Percentiles rank a stretch among this genome's conserved stretches.
Evolutionary conservation across 179 eudicot species (phyloP).

Genomic region (Nepenthes alata): DNA sequence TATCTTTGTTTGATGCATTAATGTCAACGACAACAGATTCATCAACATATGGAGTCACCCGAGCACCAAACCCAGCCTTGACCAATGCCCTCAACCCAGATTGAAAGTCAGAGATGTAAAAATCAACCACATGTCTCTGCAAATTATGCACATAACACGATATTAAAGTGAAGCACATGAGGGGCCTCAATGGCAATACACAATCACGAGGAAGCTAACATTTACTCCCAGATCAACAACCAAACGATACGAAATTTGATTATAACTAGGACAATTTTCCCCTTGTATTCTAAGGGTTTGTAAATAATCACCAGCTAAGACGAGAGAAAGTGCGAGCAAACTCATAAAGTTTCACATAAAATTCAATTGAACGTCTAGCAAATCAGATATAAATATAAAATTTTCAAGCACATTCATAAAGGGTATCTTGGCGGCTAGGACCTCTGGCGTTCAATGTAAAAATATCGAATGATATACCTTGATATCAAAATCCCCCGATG

Average conservation of each 20-base stretch:
- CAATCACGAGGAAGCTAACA: background rate
- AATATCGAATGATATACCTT: no score
- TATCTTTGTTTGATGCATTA: slow-evolving; percentile 53
- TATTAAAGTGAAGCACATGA: slow-evolving; percentile 3
- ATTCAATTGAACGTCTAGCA: no score
- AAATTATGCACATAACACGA: slow-evolving; percentile 2
- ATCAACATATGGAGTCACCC: slow-evolving; percentile 84
- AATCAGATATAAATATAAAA: no score
- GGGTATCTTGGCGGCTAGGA: no score
- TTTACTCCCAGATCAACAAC: background rate
- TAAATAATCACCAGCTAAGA: no score
- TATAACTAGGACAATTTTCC: no score
- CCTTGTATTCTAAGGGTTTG: no score
- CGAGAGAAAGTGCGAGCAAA: no score
- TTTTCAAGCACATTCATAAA: no score
- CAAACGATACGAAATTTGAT: background rate
- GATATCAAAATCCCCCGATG: no score
- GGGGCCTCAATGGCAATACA: background rate
- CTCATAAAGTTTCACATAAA: no score
- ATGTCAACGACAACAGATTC: slow-evolving; percentile 66
- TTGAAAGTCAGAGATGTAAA: slow-evolving; percentile 91
- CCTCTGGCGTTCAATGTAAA: no score
- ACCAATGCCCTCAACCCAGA: slow-evolving; percentile 89
- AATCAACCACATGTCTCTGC: slow-evolving; percentile 90
- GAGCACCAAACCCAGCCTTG: slow-evolving; percentile 80